Base-by-base conservation (phyloP, 768 basidiomycete species). In the Boletus huronensis region DNA sequence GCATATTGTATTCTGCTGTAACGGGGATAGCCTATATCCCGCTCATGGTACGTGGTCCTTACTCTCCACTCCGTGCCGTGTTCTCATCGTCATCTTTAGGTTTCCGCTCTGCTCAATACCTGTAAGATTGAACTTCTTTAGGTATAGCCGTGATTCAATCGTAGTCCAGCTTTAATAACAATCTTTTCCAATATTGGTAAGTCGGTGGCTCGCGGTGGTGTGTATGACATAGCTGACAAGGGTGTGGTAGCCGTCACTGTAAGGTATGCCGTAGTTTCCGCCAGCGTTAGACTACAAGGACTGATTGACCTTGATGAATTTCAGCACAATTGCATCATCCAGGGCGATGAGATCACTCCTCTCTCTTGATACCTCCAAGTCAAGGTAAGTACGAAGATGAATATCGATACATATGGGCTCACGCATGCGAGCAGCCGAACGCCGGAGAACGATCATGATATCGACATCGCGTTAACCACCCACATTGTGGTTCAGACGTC, bases 11-110 rank as follows among this genome's bases (percentile, higher is more conserved):
- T 45, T 55, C 58, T 38, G 55, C 43, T 14, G 26, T 60, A 4
- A 57, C 55, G 5, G 53, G 54, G 3, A 13, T 62, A 10, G 41
- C 47, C 2, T 66, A 62, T 26, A 43, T 70, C 23, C 58, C 53
- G 0, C 32, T 55, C 2, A 13, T 19, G 61, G 63, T 64, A 1
- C 6, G 52, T 17, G 7, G 3, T 28, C 21, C 16, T 23, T n/a
- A 1, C 21, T 29, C 31, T 43, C 7, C 19, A 28, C 23, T 8
- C 14, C 8, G 5, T 29, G 13, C 9, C 36, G 11, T 31, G 3
- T 25, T 17, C 50, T 65, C 16, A 49, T 26, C 11, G 13, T 45
- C 23, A 6, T 32, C 14, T 13, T 23, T 39, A 64, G 63, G 38
- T 64, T 26, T 36, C 10, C n/a, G 31, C 32, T 7, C 5, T 60